Evolutionary conservation across 306 rosid species (phyloP), one percentile per base, ranked within the genome.

Genomic region (Astragalus glycyphyllos): DNA sequence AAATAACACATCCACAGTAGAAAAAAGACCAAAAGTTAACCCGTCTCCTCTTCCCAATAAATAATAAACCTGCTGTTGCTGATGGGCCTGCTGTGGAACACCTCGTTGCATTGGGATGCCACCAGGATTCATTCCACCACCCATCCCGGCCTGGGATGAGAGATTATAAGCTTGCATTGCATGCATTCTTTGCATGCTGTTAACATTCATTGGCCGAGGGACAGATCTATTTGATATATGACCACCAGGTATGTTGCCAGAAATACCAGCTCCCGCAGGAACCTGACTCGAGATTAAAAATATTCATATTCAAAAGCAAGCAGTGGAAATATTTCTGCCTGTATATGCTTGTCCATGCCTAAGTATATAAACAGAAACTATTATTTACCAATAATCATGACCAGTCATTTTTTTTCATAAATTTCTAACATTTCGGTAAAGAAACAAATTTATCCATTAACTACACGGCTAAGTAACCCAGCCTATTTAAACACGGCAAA

Each of bases 61-160:
- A 69, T 78, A 58, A 60, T 23, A 65, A 59, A 88, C 97, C 96
- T 90, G 98, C 66, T 92, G 97, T 73, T 87, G 96, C 78, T 86
- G 98, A 72, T 92, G 96, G 41, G 85, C 86, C 80, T 88, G 97
- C 6, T 88, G 97, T 4, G 86, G 80, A 76, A 85, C 91, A 74
- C 97, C 98, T 37, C 97, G 90, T 72, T 83, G 96, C 96, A 93
- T 89, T 41, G 90, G 93, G 72, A 92, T 82, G 71, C 94, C 89
- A 65, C 89, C 80, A 37, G 96, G 97, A 85, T 93, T 93, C 96
- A 88, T 90, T 60, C 87, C 92, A 66, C 83, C 81, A 23, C 89
- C 86, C 86, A 88, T 90, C 60, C 90, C 97, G 38, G 92, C 79
- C 84, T 90, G 97, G 72, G 96, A 87, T 65, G 96, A 17, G 74